Base-by-base conservation (phyloP, 2,329 filamentous ascomycete genomes). In the Dendryphion nanum region DNA sequence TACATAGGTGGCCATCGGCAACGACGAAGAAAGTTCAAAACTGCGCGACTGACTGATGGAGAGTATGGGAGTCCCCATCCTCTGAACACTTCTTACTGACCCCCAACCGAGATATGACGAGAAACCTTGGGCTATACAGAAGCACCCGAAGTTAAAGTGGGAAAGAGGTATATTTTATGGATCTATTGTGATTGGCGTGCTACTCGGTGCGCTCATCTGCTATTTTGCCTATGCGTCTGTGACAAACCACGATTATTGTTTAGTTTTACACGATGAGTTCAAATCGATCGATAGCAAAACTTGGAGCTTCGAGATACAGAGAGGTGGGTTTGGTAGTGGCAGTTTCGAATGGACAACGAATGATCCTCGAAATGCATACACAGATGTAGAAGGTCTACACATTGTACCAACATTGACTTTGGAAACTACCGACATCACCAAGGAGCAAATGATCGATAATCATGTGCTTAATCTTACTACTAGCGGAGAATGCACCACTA, bases 391-490 rank as follows among this genome's bases (percentile, higher is more conserved):
- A 31, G 71, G 77, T 43, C 78, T 93, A 4, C 64, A 83, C 57
- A 86, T 93, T 71, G 83, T 81, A 64, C 84, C 87, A 3, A 89
- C 85, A 0, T 74, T 89, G 34, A 90, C 50, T 68, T 75, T 8
- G 64, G 73, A 13, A 69, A 85, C 36, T 75, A 91, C 50, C 73
- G 79, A 40, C 73, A 77, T 42, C 76, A 89, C 68, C 78, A 71
- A 47, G 68, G 81, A 44, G 78, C 90, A 57, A 77, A 88, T 57
- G 75, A 89, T 21, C 70, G 79, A 44, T 35, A 48, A 49, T 31
- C 47, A 39, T 32, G 46, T 53, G 14, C 42, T 55, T 32, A 53
- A 55, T 29, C 38, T 55, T 15, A 55, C 51, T 18, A 53, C 49
- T 5, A 67, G 76, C 35, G 73, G 82, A 37, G 81, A 80, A 14